Base-by-base conservation (phyloP, 176 grass and related monocot species). In the Leersia perrieri region DNA sequence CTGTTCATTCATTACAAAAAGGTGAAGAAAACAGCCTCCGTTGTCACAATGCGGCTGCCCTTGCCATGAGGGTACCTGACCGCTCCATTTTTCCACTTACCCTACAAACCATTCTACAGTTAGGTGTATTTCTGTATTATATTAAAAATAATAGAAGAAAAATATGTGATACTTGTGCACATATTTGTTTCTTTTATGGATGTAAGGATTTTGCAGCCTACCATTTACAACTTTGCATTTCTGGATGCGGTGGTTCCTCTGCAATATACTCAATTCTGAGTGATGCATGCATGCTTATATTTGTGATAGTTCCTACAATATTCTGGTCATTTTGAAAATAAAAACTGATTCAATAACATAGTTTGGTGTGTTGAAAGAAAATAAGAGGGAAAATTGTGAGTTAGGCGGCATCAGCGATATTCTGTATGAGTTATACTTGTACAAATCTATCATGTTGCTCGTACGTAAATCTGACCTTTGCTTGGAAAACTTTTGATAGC, bases 1-100 rank as follows among this genome's bases (percentile, higher is more conserved):
- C 65, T 4, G 62, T 22, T 77, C 42, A 73, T 83, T 83, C n/a
- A 47, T 47, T 5, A 40, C 28, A 23, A 79, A 88, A 79, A 84
- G 80, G 23, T 9, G 68, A 26, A 47, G 74, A 79, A 47, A 60
- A 27, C 68, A 57, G 22, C 58, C 35, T 33, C 34, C 44, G 18
- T 7, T 20, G 80, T 72, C 58, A 7, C n/a, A 28, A 26, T 33
- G 66, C 41, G 34, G 22, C 44, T 79, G 80, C 86, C 74, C 67
- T 83, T 30, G 28, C 60, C 35, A 45, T 16, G 28, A 77, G 33
- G 67, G 1, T 23, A 60, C 44, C 57, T 20, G 51, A 27, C 30
- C n/a, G n/a, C 30, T 32, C 14, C 73, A 4, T 69, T 12, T 12
- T 25, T 29, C 20, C 26, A 49, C 22, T 11, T 33, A n/a, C 32